Evolutionary conservation across 1,139 yeast genomes (phyloP), one percentile per base, ranked within the genome.

Genomic region (Blastobotrys buckinghamii): DNA sequence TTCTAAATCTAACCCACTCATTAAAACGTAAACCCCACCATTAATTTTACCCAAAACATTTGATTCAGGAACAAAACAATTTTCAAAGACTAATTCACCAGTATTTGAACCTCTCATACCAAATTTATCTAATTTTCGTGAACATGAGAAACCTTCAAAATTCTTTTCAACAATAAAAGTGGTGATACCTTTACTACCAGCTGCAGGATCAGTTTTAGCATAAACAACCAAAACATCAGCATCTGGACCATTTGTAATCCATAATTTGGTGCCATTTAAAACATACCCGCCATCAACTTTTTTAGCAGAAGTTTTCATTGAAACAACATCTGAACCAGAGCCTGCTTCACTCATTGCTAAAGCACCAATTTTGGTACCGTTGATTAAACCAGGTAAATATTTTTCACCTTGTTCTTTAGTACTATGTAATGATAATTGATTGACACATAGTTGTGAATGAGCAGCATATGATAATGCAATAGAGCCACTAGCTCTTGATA

Each of bases 191-290:
- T 56, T 59, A 34, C 64, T 48, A 13, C 68, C 68, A 1, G 64
- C 64, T 7, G 55, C 44, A 8, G 65, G 64, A 40, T 64, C 66
- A n/a, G 69, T 64, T 49, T 64, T 64, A 32, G 68, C 68, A 45
- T 65, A 65, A 5, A 64, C 66, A 1, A 64, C 66, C 27, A 64
- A 46, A 13, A 59, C 56, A 50, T 65, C 66, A 16, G 68, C 68
- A 44, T 64, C 67, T 2, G 68, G 68, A 10, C 68, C 68, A 52
- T 65, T 65, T 38, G 68, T 65, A 56, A 66, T 66, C 69, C 69
- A 66, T 59, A 66, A 59, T 55, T 66, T 66, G 35, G 68, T 58
- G 7, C 69, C 69, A 49, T 64, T 66, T 38, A 66, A 54, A n/a
- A 60, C 43, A 48, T 62, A 66, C 1, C 67, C 67, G 2, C 58